Conservation (phyloP, 768 basidiomycete genomes). For the Lactarius tabidus region DNA sequence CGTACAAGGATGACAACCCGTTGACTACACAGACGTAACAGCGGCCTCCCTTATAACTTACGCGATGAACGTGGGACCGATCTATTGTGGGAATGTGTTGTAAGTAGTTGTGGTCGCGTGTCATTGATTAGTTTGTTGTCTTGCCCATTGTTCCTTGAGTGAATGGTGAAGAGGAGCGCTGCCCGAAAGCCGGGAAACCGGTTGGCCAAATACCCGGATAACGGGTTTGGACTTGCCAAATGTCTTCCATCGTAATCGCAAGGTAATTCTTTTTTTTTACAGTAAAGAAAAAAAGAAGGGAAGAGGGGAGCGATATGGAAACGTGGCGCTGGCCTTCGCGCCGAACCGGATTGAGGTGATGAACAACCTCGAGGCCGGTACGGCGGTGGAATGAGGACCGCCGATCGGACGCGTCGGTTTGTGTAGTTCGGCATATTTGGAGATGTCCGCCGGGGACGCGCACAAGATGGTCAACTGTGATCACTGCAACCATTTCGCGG, state of each 20-base stretch:
- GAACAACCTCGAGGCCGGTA: conserved; percentile 14
- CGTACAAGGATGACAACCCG: neutral
- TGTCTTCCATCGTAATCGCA: neutral
- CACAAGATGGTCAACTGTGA: neutral
- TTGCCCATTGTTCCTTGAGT: neutral
- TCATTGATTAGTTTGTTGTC: neutral
- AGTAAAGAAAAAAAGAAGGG: neutral
- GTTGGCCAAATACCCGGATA: conserved; percentile 5
- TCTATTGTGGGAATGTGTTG: neutral
- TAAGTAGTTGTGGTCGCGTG: neutral
- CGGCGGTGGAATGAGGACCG: conserved; percentile 19
- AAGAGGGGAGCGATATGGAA: neutral
- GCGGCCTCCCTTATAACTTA: neutral
- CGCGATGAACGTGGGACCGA: neutral
- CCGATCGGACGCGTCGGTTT: conserved; percentile 5
- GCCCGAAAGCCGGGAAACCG: neutral
- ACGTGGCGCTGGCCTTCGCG: conserved; percentile 4
- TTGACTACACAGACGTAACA: neutral
- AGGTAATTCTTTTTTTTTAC: neutral
- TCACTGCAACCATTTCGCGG: neutral
- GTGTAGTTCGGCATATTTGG: conserved; percentile 7
- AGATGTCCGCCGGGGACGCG: conserved; percentile 15
- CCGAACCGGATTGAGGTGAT: conserved; percentile 1
- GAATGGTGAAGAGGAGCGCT: neutral
- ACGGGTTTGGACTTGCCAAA: neutral